A percentile compares a stretch with the other conserved stretches of the same genome.
These are phyloP conservation scores for Metarhizium robertsii DNA, from an alignment of 2,329 filamentous ascomycete genomes.

Conservation along the genomic window DNA sequence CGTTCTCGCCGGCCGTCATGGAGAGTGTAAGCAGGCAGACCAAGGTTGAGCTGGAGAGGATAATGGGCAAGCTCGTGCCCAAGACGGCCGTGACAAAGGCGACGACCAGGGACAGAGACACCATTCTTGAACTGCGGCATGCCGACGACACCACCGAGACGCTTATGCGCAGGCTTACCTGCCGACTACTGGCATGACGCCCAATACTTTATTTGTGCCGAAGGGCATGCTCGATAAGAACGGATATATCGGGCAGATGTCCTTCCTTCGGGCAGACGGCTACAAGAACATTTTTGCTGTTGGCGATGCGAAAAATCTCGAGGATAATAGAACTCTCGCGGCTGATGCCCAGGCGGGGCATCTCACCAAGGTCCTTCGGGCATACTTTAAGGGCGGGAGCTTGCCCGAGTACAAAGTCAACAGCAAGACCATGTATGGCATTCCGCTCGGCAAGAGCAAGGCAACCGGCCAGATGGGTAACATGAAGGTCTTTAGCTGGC, in stretches of 20 bases:
- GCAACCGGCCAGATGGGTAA: constrained; percentile 28
- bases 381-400: constrained; percentile 20
- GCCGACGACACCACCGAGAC: constrained; percentile 25
- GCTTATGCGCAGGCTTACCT: constrained; percentile 35
- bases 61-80: constrained; percentile 32
- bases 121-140: constrained; percentile 24
- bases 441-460: constrained; percentile 30
- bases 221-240: constrained; percentile 22
- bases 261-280: constrained; percentile 24
- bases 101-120: constrained; percentile 16
- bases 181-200: constrained; percentile 33
- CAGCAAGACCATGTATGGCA: constrained; percentile 21
- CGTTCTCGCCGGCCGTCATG: constrained; percentile 23
- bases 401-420: constrained; percentile 20
- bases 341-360: constrained; percentile 24
- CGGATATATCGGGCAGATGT: constrained; percentile 28
- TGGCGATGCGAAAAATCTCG: constrained; percentile 34
- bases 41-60: constrained; percentile 29
- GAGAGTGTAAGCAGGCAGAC: constrained; percentile 29
- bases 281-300: constrained; percentile 33
- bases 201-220: constrained; percentile 37
- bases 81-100: constrained; percentile 26
- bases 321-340: constrained; percentile 21
- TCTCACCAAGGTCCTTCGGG: constrained; percentile 24
- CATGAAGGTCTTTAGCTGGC: constrained; percentile 27